These are phyloP conservation scores for Pyrus hybrid DNA, from an alignment of 331 rosid genomes.

Conservation along the genomic window DNA sequence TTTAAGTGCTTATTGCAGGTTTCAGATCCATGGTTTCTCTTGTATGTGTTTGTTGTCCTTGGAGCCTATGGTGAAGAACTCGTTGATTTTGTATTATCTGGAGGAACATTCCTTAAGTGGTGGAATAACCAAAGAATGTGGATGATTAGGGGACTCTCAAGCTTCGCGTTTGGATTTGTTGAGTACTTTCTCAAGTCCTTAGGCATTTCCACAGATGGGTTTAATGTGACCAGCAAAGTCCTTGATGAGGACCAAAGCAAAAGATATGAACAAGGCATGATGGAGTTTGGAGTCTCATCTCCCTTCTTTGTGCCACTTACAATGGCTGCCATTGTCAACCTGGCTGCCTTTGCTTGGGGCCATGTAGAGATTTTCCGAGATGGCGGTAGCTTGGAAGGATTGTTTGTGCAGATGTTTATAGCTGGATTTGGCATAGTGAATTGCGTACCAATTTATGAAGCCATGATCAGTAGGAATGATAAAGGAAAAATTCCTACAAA, in stretches of 20 bases:
- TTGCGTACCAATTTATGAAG: constrained; percentile 21
- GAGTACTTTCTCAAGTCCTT: constrained; percentile 17
- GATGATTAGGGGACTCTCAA: constrained; percentile 18
- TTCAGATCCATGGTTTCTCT: constrained; percentile 16
- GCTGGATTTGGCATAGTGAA: constrained; percentile 12
- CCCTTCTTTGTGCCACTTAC: too few species aligned
- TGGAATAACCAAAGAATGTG: constrained; percentile 59
- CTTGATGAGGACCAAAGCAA: constrained; percentile 27
- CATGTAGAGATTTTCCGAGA: not conserved
- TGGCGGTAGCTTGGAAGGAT: not conserved
- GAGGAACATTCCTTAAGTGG: constrained; percentile 24
- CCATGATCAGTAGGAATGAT: constrained; percentile 5
- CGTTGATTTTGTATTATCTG: constrained; percentile 13
- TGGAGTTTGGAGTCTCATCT: constrained; percentile 41
- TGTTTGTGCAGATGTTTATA: constrained; percentile 16
- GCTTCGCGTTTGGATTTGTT: constrained; percentile 6
- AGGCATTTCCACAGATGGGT: constrained; percentile 19
- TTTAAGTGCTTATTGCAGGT: constrained; percentile 3
- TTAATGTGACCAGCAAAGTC: constrained; percentile 29
- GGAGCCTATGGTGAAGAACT: constrained; percentile 31
- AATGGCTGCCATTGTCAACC: too few species aligned
- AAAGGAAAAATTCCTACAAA: constrained; percentile 16
- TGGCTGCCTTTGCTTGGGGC: too few species aligned
- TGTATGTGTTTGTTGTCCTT: constrained; percentile 21
- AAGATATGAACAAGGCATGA: constrained; percentile 26